phyloP scores from a whole-genome alignment of 305 asterid species.

The Rubia occidens region DNA sequence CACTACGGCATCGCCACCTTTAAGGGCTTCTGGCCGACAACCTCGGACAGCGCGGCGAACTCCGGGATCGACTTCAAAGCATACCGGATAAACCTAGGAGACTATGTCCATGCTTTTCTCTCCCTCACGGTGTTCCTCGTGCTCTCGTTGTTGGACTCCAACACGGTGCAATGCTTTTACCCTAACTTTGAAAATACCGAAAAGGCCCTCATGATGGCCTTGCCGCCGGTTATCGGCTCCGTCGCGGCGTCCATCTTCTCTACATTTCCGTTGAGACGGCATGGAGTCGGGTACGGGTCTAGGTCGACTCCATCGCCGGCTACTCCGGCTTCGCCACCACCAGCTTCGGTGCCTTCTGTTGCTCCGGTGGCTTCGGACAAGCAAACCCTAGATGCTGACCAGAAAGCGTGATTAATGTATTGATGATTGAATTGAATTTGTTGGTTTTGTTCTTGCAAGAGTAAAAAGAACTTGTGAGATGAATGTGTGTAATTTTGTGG shows the following conservation, averaged over 20 bases:
- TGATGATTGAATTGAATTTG: not conserved
- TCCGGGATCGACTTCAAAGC: slow-evolving; percentile 25
- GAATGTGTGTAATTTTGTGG: not conserved
- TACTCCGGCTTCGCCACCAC: not conserved
- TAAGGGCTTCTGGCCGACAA: slow-evolving; percentile 50
- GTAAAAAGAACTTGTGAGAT: not conserved
- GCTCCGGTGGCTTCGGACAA: not conserved
- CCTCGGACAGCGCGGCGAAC: slow-evolving; percentile 1
- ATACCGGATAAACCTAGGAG: slow-evolving; percentile 36
- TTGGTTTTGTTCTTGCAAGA: not conserved
- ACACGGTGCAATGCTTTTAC: slow-evolving; percentile 45
- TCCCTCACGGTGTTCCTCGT: slow-evolving; percentile 41
- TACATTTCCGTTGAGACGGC: slow-evolving; percentile 44
- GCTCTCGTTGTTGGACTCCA: slow-evolving; percentile 49
- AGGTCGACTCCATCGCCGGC: not conserved
- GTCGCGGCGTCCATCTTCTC: slow-evolving; percentile 36
- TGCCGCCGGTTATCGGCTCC: slow-evolving; percentile 54
- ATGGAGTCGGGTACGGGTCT: slow-evolving; percentile 57
- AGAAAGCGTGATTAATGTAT: not conserved
- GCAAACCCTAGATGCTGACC: not conserved
- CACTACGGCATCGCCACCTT: slow-evolving; percentile 53
- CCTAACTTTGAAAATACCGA: slow-evolving; percentile 43
- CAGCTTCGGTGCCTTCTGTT: not conserved
- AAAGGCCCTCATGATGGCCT: slow-evolving; percentile 38
- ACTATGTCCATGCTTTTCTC: slow-evolving; percentile 48